Conservation (phyloP, 2,329 filamentous ascomycete species). For the Cladosporium phlei region DNA sequence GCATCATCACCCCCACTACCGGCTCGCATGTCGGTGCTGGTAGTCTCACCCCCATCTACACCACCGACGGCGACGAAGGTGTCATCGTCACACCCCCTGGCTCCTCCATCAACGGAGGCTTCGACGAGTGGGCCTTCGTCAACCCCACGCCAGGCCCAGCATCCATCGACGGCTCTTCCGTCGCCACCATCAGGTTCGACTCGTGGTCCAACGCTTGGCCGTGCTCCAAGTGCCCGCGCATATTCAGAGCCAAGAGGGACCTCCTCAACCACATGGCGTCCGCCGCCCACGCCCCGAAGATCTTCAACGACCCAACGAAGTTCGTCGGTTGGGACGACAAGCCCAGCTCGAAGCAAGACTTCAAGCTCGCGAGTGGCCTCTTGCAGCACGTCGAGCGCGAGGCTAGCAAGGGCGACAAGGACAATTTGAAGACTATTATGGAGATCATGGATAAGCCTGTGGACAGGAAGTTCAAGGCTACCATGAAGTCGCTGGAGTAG, state of each 20-base stretch:
- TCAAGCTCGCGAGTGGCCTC: slow-evolving; percentile 20
- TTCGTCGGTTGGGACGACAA: not conserved
- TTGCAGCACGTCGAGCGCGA: slow-evolving; percentile 18
- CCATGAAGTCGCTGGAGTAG: slow-evolving; percentile 14
- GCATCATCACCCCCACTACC: not conserved
- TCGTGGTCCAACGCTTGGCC: not conserved
- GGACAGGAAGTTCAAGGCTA: slow-evolving; percentile 7
- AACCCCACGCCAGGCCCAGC: not conserved
- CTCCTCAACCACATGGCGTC: slow-evolving; percentile 18
- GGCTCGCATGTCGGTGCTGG: not conserved
- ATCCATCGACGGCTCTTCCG: not conserved
- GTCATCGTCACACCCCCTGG: not conserved
- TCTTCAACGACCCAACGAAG: slow-evolving; percentile 17
- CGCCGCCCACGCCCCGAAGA: slow-evolving; percentile 10
- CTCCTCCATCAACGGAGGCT: slow-evolving; percentile 2
- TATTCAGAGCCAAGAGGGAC: slow-evolving; percentile 11
- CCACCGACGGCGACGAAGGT: not conserved
- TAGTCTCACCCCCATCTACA: not conserved
- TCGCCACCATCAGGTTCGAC: slow-evolving; percentile 5
- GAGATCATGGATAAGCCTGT: slow-evolving; percentile 14
- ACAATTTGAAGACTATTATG: slow-evolving; percentile 6
- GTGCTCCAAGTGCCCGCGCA: slow-evolving; percentile 12
- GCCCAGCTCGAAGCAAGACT: slow-evolving; percentile 3
- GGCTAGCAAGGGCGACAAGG: slow-evolving; percentile 14
- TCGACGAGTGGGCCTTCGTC: slow-evolving; percentile 14